These are phyloP conservation scores for Euphorbia pulcherrima DNA, from an alignment of 345 rosid genomes.

Conservation along the genomic window DNA sequence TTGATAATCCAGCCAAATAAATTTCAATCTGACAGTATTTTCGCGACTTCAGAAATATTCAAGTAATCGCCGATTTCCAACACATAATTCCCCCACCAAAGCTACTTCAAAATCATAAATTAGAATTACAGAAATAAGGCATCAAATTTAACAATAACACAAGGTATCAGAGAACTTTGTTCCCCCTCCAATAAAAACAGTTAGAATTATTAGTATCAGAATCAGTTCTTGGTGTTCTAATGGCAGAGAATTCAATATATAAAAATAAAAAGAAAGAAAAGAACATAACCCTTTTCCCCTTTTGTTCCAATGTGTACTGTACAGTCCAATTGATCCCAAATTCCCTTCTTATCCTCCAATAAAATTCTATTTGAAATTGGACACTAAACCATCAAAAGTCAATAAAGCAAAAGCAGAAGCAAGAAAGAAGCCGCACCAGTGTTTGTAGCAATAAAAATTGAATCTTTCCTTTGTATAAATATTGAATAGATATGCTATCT, in stretches of 20 bases:
- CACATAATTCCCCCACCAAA: background rate
- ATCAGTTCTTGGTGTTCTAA: slow-evolving; percentile 22
- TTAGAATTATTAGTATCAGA: slow-evolving; percentile 12
- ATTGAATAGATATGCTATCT: background rate
- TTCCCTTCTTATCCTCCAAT: slow-evolving; percentile 25
- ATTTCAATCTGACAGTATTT: too few relatives aligned
- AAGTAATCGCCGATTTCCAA: too few relatives aligned
- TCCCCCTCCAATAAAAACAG: slow-evolving; percentile 21
- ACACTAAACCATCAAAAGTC: slow-evolving; percentile 22
- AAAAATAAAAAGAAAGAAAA: slow-evolving; percentile 22
- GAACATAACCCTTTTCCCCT: slow-evolving; percentile 20
- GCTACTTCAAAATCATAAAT: background rate
- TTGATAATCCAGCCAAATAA: too few relatives aligned
- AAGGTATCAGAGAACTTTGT: slow-evolving; percentile 27
- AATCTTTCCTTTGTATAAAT: slow-evolving; percentile 1
- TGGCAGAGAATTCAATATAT: slow-evolving; percentile 19
- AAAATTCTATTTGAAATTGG: slow-evolving; percentile 24
- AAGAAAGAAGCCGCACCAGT: slow-evolving; percentile 35
- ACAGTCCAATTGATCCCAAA: slow-evolving; percentile 43
- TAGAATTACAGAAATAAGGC: background rate
- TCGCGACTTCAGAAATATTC: too few relatives aligned
- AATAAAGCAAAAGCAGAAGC: slow-evolving; percentile 28
- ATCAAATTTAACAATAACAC: background rate
- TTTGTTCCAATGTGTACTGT: slow-evolving; percentile 35
- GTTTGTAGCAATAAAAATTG: slow-evolving; percentile 39